Evolutionary conservation across 2,329 filamentous ascomycete genomes (phyloP).

Genomic region (Paecilomyces fulvus): DNA sequence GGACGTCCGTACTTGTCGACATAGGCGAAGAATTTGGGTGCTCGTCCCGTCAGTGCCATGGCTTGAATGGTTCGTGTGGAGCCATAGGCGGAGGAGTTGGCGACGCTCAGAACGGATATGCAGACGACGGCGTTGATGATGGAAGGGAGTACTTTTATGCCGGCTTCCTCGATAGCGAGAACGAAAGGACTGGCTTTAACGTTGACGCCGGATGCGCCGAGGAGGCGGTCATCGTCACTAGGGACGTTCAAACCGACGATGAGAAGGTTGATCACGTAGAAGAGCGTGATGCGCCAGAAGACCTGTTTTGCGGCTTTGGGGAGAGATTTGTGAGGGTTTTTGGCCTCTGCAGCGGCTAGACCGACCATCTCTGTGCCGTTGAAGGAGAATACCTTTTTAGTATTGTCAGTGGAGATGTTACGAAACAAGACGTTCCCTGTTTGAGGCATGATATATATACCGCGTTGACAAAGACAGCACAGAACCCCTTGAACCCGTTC

Average conservation of each 20-base stretch:
- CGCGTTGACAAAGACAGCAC: slow-evolving; percentile 48
- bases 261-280: slow-evolving; percentile 40
- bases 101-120: slow-evolving; percentile 52
- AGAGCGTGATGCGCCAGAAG: slow-evolving; percentile 44
- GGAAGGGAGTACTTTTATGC: slow-evolving; percentile 51
- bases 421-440: too few species aligned
- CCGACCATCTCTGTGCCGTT: slow-evolving; percentile 48
- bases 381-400: slow-evolving; percentile 48
- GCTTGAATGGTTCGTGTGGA: slow-evolving; percentile 51
- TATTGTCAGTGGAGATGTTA: neutral
- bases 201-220: slow-evolving; percentile 32
- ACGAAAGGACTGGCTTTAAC: slow-evolving; percentile 56
- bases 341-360: slow-evolving; percentile 45
- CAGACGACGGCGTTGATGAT: slow-evolving; percentile 62
- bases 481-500: slow-evolving; percentile 45
- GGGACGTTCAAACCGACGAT: slow-evolving; percentile 40
- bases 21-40: slow-evolving; percentile 36
- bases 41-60: slow-evolving; percentile 39
- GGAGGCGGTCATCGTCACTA: slow-evolving; percentile 30
- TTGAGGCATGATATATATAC: slow-evolving; percentile 12
- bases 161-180: slow-evolving; percentile 54
- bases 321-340: slow-evolving; percentile 43
- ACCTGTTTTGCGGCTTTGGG: slow-evolving; percentile 43
- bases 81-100: slow-evolving; percentile 51
- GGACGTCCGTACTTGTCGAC: slow-evolving; percentile 40